Base-by-base conservation (phyloP, 31 red algal genomes). In the Bonnemaisonia californica region DNA sequence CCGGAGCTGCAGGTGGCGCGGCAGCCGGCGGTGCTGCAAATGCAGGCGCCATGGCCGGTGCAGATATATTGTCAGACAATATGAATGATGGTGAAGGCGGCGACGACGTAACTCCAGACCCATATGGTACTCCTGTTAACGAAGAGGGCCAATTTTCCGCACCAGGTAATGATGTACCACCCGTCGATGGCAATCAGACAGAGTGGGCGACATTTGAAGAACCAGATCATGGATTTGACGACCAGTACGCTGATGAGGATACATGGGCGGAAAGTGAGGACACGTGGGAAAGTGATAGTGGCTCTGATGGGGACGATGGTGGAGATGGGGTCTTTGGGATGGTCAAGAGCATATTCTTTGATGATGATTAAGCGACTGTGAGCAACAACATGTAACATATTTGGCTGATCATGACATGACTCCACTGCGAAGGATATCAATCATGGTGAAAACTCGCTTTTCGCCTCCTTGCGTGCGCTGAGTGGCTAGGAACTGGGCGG, bases 391-490 rank as follows among this genome's bases (percentile, higher is more conserved):
- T 16, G 23, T 74, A 13, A n/a, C 69, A 74, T 40, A 24, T 29
- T 21, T 48, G 2, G 2, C 13, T 65, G 16, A 9, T 82, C 80
- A 96, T 33, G 71, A 80, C 94, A 96, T 96, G 24, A 57, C 63
- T 39, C 94, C 94, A 30, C 48, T 84, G 23, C 89, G 89, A 8
- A 96, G 79, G 3, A 96, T 89, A 62, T 96, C 94, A 31, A 96
- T 96, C 94, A 96, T 96, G 85, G 79, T 78, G 84, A 87, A 96
- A 47, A 96, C 54, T 19, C 70, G 76, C 55, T 80, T 73, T 18
- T 23, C 30, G 30, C 61, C 84, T 2, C 66, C 66, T 47, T 65
- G 24, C 5, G 62, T 18, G 22, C 79, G 71, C 37, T 85, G 78
- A 16, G 29, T 59, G 32, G 58, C 85, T 37, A 98, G 37, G 79